phyloP scores from a whole-genome alignment of 192 early-diverging fungal genomes.

The Spizellomyces punctatus region DNA sequence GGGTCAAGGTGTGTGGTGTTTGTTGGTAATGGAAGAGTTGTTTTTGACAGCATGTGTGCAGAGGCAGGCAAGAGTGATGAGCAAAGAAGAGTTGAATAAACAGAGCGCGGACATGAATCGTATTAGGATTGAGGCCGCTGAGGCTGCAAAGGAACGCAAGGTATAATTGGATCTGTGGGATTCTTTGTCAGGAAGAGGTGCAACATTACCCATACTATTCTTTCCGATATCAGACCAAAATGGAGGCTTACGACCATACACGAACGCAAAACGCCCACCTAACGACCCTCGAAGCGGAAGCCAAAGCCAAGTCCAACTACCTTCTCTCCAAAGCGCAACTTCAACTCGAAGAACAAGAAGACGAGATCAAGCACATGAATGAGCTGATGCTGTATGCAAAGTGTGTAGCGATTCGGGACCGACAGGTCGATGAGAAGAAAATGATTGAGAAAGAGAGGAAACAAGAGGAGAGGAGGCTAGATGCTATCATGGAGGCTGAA shows the following conservation, averaged over 20 bases:
- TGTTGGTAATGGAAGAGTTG: constrained; percentile 1
- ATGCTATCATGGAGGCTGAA: constrained; percentile 62
- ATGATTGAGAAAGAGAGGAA: constrained; percentile 51
- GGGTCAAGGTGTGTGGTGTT: constrained; percentile 35
- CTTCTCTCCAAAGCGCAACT: constrained; percentile 60
- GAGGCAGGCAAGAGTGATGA: background rate
- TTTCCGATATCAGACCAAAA: constrained; percentile 37
- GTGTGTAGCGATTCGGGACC: constrained; percentile 63
- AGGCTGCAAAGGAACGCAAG: constrained; percentile 50
- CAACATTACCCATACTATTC: background rate
- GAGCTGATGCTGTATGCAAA: constrained; percentile 69
- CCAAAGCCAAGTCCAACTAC: constrained; percentile 58
- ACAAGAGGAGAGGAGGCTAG: constrained; percentile 54
- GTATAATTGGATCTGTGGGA: constrained; percentile 13
- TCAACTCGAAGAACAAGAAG: constrained; percentile 67
- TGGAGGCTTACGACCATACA: constrained; percentile 55
- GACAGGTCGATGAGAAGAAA: constrained; percentile 62
- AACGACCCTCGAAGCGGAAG: constrained; percentile 51
- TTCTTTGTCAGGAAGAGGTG: background rate
- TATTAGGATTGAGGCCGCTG: constrained; percentile 29
- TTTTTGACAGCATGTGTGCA: constrained; percentile 3
- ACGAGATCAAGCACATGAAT: constrained; percentile 69
- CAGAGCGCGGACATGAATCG: constrained; percentile 2
- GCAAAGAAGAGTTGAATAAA: background rate
- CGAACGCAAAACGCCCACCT: constrained; percentile 53